A percentile compares a stretch with the other conserved stretches of the same genome.
phyloP scores from a whole-genome alignment of 139 green algal genomes.

The Volvox africanus region DNA sequence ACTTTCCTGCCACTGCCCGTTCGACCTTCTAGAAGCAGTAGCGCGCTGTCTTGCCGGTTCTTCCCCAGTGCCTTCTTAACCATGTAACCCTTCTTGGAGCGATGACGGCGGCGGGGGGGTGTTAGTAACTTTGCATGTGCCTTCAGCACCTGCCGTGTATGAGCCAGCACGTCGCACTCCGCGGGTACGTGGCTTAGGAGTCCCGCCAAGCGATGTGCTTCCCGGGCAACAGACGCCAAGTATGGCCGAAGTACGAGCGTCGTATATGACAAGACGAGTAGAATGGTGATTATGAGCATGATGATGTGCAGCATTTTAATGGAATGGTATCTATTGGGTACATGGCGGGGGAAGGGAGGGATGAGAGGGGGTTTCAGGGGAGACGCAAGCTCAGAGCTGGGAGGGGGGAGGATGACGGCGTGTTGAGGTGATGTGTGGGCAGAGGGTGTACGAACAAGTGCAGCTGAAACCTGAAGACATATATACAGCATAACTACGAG shows the following conservation, averaged over 20 bases:
- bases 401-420: no score
- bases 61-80: neutral
- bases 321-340: constrained; percentile 10
- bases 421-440: no score
- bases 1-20: neutral
- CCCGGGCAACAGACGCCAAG: neutral
- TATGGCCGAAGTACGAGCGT: constrained; percentile 31
- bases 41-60: neutral
- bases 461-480: no score
- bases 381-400: neutral
- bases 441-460: no score
- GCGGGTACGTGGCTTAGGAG: constrained; percentile 32
- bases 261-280: neutral
- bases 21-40: neutral
- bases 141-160: constrained; percentile 13
- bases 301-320: constrained; percentile 23
- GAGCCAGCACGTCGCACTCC: constrained; percentile 7
- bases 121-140: neutral
- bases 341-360: neutral
- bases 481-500: no score
- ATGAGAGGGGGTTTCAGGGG: neutral
- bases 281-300: constrained; percentile 29
- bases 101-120: neutral
- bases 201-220: constrained; percentile 12
- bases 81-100: neutral